Percentiles rank a stretch among this genome's conserved stretches.
Conservation (phyloP, 768 basidiomycete genomes). For the Mycena maculata region DNA sequence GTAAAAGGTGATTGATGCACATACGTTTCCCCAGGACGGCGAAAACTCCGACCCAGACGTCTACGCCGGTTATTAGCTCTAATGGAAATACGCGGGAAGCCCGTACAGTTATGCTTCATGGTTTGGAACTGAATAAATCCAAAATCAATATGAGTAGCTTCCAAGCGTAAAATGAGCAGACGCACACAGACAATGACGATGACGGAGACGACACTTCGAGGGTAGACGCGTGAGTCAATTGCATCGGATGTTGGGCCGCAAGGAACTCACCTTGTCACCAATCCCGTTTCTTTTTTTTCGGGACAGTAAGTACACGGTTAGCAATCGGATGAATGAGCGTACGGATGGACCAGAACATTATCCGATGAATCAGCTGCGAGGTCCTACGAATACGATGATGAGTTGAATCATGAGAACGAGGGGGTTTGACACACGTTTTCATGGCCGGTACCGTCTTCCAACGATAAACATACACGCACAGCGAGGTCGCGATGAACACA, state of each 20-base stretch:
- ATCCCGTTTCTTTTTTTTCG: conserved; percentile 36
- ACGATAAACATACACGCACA: conserved; percentile 38
- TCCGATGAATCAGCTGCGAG: conserved; percentile 34
- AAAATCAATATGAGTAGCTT: background rate
- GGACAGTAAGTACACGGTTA: background rate
- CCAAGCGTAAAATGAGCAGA: background rate
- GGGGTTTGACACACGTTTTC: conserved; percentile 14
- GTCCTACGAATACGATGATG: conserved; percentile 30
- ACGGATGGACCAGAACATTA: conserved; percentile 44
- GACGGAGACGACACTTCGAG: conserved; percentile 37
- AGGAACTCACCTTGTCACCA: conserved; percentile 37
- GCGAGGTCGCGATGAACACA: conserved; percentile 37
- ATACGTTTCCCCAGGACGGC: conserved; percentile 40
- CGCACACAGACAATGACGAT: conserved; percentile 39
- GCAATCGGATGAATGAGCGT: conserved; percentile 2
- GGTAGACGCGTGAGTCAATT: background rate
- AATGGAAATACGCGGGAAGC: background rate
- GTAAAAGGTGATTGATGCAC: background rate
- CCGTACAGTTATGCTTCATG: conserved; percentile 37
- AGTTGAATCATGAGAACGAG: background rate
- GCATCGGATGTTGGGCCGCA: too few relatives aligned
- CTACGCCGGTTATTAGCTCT: conserved; percentile 16
- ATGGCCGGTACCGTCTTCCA: conserved; percentile 6
- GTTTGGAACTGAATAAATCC: conserved; percentile 36
- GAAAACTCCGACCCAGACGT: conserved; percentile 43